Base-by-base conservation (phyloP, 192 early-diverging fungal genomes). In the Cetraspora pellucida region DNA sequence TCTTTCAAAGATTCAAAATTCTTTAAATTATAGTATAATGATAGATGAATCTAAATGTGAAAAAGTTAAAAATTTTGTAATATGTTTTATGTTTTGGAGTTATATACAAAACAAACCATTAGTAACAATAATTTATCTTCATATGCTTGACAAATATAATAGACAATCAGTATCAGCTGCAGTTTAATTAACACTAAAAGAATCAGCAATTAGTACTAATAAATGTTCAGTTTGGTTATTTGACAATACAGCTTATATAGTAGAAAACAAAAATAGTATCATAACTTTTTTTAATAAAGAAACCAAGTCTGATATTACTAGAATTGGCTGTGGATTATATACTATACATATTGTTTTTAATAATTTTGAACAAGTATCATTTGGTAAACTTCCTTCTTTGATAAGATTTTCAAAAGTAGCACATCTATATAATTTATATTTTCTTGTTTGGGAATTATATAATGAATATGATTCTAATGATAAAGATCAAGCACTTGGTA, bases 271-370 rank as follows among this genome's bases (percentile, higher is more conserved):
- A 6, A 37, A 37, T 37, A 1, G 37, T 37, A 7, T 7, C 3
- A 37, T 7, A 2, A n/a, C 25, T 28, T 23, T 61, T 61, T 5
- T 61, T 61, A 61, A 61, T 27, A 61, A 61, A 61, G 3, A 2
- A 5, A 61, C 19, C 0, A 54, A 61, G 2, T 23, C 13, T 28
- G 25, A 7, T 0, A 6, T 7, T 6, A 37, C 7, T 6, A 37
- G 37, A 37, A 61, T 61, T 61, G 59, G 59, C 3, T 61, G 59
- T 61, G 59, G 2, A 61, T 30, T 61, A 13, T 10, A 61, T 61
- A 61, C 23, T 61, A 61, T 54, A 9, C 8, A 54, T 54, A 54
- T 54, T n/a, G 50, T 61, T 10, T 28, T 61, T 13, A 61, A 61
- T 61, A 23, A 61, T 61, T 61, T 61, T 61, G 28, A 61, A 11